Evolutionary conservation across 2,329 filamentous ascomycete species (phyloP).

Genomic region (Ophiocordyceps camponoti-floridani): DNA sequence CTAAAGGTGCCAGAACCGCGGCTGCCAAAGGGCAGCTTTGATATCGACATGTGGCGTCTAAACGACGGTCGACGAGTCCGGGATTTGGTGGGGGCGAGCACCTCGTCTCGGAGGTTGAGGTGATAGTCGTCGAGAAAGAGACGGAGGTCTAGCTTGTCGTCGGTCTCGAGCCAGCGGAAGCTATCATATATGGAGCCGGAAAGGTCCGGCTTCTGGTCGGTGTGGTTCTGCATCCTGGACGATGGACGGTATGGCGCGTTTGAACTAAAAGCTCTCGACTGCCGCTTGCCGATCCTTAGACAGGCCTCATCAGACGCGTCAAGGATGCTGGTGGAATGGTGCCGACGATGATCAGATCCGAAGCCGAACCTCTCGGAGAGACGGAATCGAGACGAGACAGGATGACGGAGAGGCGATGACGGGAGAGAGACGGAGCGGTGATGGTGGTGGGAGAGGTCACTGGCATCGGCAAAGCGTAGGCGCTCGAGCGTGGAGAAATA

Average conservation of each 20-base stretch:
- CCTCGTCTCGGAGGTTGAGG: conserved; percentile 36
- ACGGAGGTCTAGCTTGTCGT: conserved; percentile 49
- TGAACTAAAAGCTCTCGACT: conserved; percentile 3
- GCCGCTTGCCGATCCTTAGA: conserved; percentile 9
- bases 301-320: conserved; percentile 11
- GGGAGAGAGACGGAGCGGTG: conserved; percentile 6
- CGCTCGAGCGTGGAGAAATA: conserved; percentile 61
- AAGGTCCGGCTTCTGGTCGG: conserved; percentile 4
- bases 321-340: conserved; percentile 18
- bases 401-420: background rate
- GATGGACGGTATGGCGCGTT: background rate
- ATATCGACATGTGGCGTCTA: conserved; percentile 54
- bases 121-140: conserved; percentile 56
- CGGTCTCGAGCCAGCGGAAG: conserved; percentile 59
- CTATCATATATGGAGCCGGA: conserved; percentile 39
- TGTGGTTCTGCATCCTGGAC: conserved; percentile 9
- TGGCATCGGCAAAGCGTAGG: conserved; percentile 40
- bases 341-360: conserved; percentile 2
- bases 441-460: conserved; percentile 12
- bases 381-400: background rate
- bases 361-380: background rate
- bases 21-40: conserved; percentile 39
- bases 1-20: conserved; percentile 33
- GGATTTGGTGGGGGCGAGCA: conserved; percentile 23
- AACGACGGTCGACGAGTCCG: conserved; percentile 36